Percentiles rank a stretch among this genome's conserved stretches.
phyloP scores from a whole-genome alignment of 1,284 basidiomycete genomes.

The Porogramme epimiltina region DNA sequence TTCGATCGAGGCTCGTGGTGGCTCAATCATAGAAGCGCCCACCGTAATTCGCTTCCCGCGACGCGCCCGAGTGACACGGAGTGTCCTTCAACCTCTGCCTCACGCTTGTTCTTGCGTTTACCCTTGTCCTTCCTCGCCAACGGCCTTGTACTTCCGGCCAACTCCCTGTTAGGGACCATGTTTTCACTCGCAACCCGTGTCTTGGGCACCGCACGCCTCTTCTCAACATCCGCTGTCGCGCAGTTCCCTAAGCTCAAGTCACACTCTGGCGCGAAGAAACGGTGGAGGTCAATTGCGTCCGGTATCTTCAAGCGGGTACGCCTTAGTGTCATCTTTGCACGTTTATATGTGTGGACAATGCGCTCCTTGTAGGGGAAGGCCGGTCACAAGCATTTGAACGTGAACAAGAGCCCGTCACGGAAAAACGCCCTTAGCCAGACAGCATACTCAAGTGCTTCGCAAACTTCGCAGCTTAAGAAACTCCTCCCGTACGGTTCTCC shows the following conservation, averaged over 20 bases:
- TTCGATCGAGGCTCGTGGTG: slow-evolving; percentile 4
- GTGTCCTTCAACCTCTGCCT: no score
- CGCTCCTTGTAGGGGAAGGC: slow-evolving; percentile 67
- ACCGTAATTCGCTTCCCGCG: background rate
- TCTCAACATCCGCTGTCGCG: slow-evolving; percentile 35
- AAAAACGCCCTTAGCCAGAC: slow-evolving; percentile 69
- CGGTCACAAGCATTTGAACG: slow-evolving; percentile 71
- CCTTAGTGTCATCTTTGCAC: slow-evolving; percentile 7
- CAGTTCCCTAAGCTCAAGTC: slow-evolving; percentile 67
- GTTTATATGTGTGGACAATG: slow-evolving; percentile 5
- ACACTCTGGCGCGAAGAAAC: slow-evolving; percentile 80
- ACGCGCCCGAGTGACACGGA: background rate
- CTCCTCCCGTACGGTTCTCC: slow-evolving; percentile 67
- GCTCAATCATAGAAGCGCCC: background rate
- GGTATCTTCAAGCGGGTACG: slow-evolving; percentile 80
- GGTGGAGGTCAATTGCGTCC: slow-evolving; percentile 70
- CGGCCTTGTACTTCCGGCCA: background rate
- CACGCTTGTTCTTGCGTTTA: no score
- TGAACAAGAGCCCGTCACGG: slow-evolving; percentile 60
- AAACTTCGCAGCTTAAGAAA: slow-evolving; percentile 67
- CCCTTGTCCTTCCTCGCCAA: background rate
- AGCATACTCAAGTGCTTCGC: slow-evolving; percentile 63
- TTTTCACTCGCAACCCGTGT: slow-evolving; percentile 23
- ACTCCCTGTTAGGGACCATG: slow-evolving; percentile 15
- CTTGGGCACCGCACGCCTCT: slow-evolving; percentile 33